Conservation (phyloP, 495 filamentous ascomycete species). For the Penicillium longicatenatum region DNA sequence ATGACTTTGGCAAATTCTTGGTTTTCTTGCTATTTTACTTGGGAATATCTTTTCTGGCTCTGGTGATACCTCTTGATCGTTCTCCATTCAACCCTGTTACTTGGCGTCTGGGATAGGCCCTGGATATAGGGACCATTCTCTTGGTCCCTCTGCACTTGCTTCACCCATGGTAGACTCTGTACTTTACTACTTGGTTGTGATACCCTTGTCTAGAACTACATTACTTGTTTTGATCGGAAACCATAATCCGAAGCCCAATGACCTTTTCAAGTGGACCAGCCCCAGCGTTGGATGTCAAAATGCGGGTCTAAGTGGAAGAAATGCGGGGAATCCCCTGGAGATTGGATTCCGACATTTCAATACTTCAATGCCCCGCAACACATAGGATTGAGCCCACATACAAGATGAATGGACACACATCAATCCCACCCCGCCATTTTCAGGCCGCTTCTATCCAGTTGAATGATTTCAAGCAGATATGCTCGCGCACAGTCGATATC, state of each 20-base stretch:
- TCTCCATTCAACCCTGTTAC: slow-evolving; percentile 4
- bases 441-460: slow-evolving; percentile 23
- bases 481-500: slow-evolving; percentile 35
- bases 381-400: background rate
- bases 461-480: slow-evolving; percentile 45
- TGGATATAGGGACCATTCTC: slow-evolving; percentile 10
- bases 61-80: slow-evolving; percentile 17
- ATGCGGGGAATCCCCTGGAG: slow-evolving; percentile 24
- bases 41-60: slow-evolving; percentile 1
- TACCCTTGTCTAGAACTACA: slow-evolving; percentile 30
- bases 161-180: slow-evolving; percentile 32
- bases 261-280: background rate
- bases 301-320: slow-evolving; percentile 16
- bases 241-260: slow-evolving; percentile 11
- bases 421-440: slow-evolving; percentile 29
- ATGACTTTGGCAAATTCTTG: slow-evolving; percentile 18
- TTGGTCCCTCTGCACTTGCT: slow-evolving; percentile 14
- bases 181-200: slow-evolving; percentile 36
- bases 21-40: slow-evolving; percentile 4
- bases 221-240: slow-evolving; percentile 14
- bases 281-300: slow-evolving; percentile 1
- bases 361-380: slow-evolving; percentile 12
- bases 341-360: slow-evolving; percentile 21
- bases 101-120: slow-evolving; percentile 19
- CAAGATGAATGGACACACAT: slow-evolving; percentile 16